Evolutionary conservation across 768 basidiomycete genomes (phyloP).

Genomic region (Galerina sulciceps): DNA sequence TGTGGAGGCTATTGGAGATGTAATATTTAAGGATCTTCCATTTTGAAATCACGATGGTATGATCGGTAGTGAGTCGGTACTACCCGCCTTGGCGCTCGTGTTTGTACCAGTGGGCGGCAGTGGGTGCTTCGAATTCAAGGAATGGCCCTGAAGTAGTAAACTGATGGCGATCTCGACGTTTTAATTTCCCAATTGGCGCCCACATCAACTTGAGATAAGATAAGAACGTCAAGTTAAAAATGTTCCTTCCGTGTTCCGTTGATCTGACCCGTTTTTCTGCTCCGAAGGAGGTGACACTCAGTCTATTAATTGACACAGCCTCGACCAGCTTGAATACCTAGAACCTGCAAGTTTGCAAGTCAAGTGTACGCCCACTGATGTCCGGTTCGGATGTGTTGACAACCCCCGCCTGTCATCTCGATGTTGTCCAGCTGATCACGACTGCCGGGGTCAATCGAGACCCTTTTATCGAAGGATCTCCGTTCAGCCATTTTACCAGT

Average conservation of each 20-base stretch:
- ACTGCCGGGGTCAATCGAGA: no score
- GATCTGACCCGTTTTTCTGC: background rate
- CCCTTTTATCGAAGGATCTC: background rate
- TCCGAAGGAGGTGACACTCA: background rate
- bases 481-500: background rate
- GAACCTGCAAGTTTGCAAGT: no score
- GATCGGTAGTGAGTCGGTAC: background rate
- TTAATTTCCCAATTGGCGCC: background rate
- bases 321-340: no score
- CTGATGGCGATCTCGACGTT: background rate
- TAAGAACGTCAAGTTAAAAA: background rate
- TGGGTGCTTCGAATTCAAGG: background rate
- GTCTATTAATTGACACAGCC: background rate
- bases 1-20: no score
- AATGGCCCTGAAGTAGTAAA: background rate
- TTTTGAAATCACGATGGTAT: no score
- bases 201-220: background rate
- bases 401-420: no score
- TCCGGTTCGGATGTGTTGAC: no score
- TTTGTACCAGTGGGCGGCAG: slow-evolving; percentile 1
- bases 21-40: no score
- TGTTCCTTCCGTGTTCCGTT: background rate
- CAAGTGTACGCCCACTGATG: no score
- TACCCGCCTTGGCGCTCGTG: background rate
- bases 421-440: no score